Conservation (phyloP, 208 protist species). For the Porcisia hertigi region DNA sequence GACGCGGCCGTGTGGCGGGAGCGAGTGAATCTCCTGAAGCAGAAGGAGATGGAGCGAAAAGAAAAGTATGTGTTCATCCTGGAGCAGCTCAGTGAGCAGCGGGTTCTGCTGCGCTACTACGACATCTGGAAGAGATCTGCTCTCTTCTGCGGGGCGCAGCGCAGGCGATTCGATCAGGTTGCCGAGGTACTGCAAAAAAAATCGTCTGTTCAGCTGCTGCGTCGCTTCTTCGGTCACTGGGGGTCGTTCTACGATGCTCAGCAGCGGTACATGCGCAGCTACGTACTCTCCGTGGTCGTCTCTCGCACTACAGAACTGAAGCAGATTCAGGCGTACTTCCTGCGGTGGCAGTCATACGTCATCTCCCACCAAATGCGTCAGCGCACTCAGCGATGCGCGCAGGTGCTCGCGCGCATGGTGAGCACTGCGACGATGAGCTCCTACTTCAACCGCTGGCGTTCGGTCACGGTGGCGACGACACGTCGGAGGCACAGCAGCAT, state of each 20-base stretch:
- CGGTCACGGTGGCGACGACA: neutral
- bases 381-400: constrained; percentile 14
- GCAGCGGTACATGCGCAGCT: constrained; percentile 50
- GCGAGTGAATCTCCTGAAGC: constrained; percentile 40
- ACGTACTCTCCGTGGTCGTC: constrained; percentile 45
- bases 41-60: constrained; percentile 66
- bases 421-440: constrained; percentile 9
- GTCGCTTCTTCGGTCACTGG: constrained; percentile 70
- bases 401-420: constrained; percentile 27
- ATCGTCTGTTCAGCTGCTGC: constrained; percentile 38
- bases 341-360: constrained; percentile 45
- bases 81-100: constrained; percentile 55
- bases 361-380: constrained; percentile 19
- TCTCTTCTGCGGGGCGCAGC: constrained; percentile 7
- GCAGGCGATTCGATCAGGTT: constrained; percentile 18
- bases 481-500: constrained; percentile 3
- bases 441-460: constrained; percentile 54
- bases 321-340: constrained; percentile 35
- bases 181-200: constrained; percentile 36
- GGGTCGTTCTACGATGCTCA: constrained; percentile 64
- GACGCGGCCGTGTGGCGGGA: constrained; percentile 76
- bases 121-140: constrained; percentile 48
- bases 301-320: constrained; percentile 42
- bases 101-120: constrained; percentile 62
- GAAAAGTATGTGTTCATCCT: constrained; percentile 66